Conservation (phyloP, 257 asterid genomes). For the Jacaranda mimosifolia region DNA sequence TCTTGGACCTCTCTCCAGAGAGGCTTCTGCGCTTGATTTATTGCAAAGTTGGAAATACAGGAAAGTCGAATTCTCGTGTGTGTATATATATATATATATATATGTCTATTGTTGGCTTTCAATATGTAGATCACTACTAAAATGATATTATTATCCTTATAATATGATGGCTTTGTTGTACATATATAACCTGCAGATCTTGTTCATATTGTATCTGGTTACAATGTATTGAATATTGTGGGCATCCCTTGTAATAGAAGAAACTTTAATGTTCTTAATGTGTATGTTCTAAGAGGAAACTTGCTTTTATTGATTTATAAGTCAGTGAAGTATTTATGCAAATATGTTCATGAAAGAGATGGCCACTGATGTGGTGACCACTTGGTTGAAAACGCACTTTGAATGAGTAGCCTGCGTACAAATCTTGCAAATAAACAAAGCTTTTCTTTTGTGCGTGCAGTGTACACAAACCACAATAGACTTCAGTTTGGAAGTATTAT, state of each 20-base stretch:
- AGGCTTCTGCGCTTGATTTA: conserved; percentile 87
- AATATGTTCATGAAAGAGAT: neutral
- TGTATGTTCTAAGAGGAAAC: conserved; percentile 5
- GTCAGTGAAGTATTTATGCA: neutral
- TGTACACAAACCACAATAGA: neutral
- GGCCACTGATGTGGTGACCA: neutral
- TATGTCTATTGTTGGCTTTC: conserved; percentile 25
- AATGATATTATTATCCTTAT: neutral
- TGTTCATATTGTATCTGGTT: conserved; percentile 26
- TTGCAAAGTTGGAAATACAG: neutral
- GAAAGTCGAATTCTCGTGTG: neutral
- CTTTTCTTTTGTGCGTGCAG: neutral
- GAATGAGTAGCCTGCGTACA: conserved; percentile 3
- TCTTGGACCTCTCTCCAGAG: conserved; percentile 79
- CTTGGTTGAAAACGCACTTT: conserved; percentile 1
- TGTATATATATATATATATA: conserved; percentile 11
- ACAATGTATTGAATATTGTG: conserved; percentile 6
- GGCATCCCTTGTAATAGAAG: conserved; percentile 7
- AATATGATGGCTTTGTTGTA: conserved; percentile 45
- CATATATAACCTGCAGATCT: conserved; percentile 32
- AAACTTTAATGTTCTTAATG: neutral
- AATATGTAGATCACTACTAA: conserved; percentile 2
- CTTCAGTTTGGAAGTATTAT: neutral
- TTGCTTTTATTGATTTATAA: neutral
- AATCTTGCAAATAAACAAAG: neutral